Percentiles rank a stretch among this genome's conserved stretches.
Conservation (phyloP, 2,329 filamentous ascomycete species). For the Blastomyces percursus region DNA sequence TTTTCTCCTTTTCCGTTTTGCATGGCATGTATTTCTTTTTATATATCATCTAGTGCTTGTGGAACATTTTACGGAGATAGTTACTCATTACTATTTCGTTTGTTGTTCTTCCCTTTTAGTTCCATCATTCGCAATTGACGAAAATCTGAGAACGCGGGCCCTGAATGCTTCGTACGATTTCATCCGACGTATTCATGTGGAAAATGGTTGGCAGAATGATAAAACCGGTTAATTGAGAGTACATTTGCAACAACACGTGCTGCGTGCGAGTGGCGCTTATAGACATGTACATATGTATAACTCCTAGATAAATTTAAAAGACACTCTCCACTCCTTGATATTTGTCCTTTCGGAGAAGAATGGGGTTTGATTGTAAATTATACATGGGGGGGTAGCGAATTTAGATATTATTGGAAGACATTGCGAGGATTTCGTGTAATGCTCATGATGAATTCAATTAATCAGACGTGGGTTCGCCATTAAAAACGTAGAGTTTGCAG, state of each 20-base stretch:
- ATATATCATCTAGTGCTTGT: not conserved
- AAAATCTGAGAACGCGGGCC: conserved; percentile 10
- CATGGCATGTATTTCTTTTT: not conserved
- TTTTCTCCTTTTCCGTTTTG: not conserved
- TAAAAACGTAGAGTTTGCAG: too few species aligned
- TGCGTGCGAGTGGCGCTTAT: not conserved
- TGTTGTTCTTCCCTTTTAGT: conserved; percentile 7
- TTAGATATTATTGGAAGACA: too few species aligned
- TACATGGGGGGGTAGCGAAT: too few species aligned
- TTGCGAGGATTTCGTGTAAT: too few species aligned
- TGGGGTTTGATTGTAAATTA: too few species aligned
- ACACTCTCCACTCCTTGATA: not conserved
- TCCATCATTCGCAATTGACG: conserved; percentile 13
- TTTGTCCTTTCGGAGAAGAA: not conserved
- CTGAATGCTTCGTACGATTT: conserved; percentile 9
- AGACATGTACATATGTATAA: not conserved
- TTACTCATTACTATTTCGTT: not conserved
- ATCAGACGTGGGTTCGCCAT: too few species aligned
- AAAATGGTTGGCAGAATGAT: not conserved
- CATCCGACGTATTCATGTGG: conserved; percentile 9
- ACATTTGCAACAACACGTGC: not conserved
- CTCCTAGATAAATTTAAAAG: not conserved
- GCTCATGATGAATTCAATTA: too few species aligned
- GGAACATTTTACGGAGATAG: not conserved
- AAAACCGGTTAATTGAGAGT: not conserved